Evolutionary conservation across 1,139 yeast species (phyloP), one percentile per base, ranked within the genome.

Genomic region (Scheffersomyces stambukii): DNA sequence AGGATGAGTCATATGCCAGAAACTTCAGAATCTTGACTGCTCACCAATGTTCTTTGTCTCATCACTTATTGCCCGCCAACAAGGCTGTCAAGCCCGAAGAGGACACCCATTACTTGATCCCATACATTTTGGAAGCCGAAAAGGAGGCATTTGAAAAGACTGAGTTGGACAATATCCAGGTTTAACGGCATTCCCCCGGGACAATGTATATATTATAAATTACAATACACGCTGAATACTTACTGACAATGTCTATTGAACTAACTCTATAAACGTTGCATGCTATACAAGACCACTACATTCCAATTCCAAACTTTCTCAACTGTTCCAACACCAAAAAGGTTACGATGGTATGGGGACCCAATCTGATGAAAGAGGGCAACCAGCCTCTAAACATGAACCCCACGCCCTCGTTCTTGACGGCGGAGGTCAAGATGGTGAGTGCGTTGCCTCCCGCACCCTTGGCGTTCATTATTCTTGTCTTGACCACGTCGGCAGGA

Each of bases 381-480:
- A 82, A 60, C 95, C 95, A 86, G 14, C 95, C 95, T 55, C 95
- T 69, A 54, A 85, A 85, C 78, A 84, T 76, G 57, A 85, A 85
- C 1, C 78, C 72, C 8, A 74, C 63, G 16, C 95, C 95, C 56
- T 85, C 95, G 13, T 52, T 61, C 41, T 69, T 70, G 20, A 84
- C 68, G 1, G 93, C 86, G 8, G 58, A 51, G 2, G 45, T 46
- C 40, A 84, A 59, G 19, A 81, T 76, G 3, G 57, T 41, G 3
- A 74, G 31, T 1, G 86, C 81, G 24, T 74, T 54, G 27, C 64
- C 65, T 12, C 62, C 59, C n/a, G 57, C 35, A 9, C 72, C 72
- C 27, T 81, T 74, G 16, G 75, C 62, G 43, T 82, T 81, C 95
- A 86, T 86, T 36, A 85, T 81, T 48, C 94, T 67, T 1, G 95